Evolutionary conservation across 768 basidiomycete genomes (phyloP).

Genomic region (Mycena metata): DNA sequence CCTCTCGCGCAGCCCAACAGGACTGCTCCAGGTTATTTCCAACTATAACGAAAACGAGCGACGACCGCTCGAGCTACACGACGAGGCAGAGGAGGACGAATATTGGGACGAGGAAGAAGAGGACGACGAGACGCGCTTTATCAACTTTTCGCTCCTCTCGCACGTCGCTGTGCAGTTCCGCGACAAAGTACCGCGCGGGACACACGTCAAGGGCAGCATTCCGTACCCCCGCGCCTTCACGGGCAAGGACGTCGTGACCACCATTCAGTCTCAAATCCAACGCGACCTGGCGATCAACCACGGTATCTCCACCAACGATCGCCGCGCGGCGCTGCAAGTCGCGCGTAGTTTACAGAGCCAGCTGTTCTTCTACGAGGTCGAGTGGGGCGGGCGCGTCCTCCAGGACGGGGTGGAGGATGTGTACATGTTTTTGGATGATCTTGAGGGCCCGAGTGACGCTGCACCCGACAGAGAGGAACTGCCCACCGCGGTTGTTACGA

Average conservation of each 20-base stretch:
- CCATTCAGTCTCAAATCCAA: constrained; percentile 89
- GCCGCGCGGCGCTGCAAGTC: constrained; percentile 87
- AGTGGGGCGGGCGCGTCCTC: constrained; percentile 88
- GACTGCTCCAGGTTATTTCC: constrained; percentile 48
- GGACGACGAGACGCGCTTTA: constrained; percentile 79
- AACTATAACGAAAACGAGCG: constrained; percentile 45
- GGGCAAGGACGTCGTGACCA: constrained; percentile 93
- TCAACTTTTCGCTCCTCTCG: constrained; percentile 89
- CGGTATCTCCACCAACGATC: constrained; percentile 79
- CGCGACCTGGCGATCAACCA: constrained; percentile 84
- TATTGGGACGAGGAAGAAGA: constrained; percentile 76
- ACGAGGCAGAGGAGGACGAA: constrained; percentile 60
- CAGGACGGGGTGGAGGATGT: constrained; percentile 94
- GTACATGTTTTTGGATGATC: constrained; percentile 92
- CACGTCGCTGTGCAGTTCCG: constrained; percentile 91
- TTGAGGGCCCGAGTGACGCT: constrained; percentile 72
- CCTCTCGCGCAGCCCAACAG: constrained; percentile 42
- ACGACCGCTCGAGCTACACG: constrained; percentile 58
- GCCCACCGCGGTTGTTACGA: constrained; percentile 91
- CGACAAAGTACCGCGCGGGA: constrained; percentile 89
- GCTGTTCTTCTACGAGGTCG: constrained; percentile 96
- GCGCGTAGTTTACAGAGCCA: constrained; percentile 93
- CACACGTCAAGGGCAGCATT: constrained; percentile 93
- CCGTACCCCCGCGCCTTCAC: constrained; percentile 93
- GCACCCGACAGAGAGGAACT: constrained; percentile 75